Percentiles rank a stretch among this genome's conserved stretches.
These are phyloP conservation scores for Lanzia echinophila DNA, from an alignment of 2,329 filamentous ascomycete genomes.

Conservation along the genomic window DNA sequence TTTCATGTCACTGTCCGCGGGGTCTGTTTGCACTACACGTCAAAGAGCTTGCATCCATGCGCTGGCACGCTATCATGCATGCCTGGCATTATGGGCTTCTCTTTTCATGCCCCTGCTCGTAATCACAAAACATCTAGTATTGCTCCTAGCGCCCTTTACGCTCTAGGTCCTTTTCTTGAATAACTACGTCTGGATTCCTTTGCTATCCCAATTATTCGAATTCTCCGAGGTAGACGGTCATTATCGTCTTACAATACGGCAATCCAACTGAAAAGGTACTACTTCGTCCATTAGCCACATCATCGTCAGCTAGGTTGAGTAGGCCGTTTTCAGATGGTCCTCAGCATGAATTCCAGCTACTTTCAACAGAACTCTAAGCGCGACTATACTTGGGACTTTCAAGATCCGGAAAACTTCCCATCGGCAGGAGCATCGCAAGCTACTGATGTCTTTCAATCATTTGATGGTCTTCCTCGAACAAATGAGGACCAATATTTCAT, in stretches of 20 bases:
- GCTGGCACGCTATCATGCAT: constrained; percentile 29
- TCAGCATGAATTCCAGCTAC: constrained; percentile 24
- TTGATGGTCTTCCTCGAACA: constrained; percentile 23
- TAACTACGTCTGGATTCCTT: constrained; percentile 28
- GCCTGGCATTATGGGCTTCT: constrained; percentile 20
- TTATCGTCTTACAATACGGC: constrained; percentile 24
- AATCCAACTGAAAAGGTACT: constrained; percentile 21
- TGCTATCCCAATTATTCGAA: constrained; percentile 26
- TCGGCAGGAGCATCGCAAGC: constrained; percentile 15
- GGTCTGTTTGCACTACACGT: constrained; percentile 26
- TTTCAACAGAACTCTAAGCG: constrained; percentile 14
- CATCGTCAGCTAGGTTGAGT: constrained; percentile 12
- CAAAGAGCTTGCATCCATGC: constrained; percentile 25
- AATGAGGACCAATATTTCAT: constrained; percentile 22
- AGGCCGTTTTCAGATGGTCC: constrained; percentile 17
- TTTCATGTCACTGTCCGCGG: constrained; percentile 24
- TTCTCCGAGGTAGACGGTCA: constrained; percentile 24
- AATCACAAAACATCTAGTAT: constrained; percentile 10
- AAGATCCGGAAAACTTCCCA: constrained; percentile 17
- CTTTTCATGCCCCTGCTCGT: constrained; percentile 13
- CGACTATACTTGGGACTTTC: constrained; percentile 13
- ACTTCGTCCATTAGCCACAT: constrained; percentile 22
- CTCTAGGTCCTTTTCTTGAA: constrained; percentile 17
- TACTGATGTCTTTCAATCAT: constrained; percentile 17
- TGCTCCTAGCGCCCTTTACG: constrained; percentile 1